Base-by-base conservation (phyloP, 495 filamentous ascomycete genomes). In the Lineolata rhizophorae region DNA sequence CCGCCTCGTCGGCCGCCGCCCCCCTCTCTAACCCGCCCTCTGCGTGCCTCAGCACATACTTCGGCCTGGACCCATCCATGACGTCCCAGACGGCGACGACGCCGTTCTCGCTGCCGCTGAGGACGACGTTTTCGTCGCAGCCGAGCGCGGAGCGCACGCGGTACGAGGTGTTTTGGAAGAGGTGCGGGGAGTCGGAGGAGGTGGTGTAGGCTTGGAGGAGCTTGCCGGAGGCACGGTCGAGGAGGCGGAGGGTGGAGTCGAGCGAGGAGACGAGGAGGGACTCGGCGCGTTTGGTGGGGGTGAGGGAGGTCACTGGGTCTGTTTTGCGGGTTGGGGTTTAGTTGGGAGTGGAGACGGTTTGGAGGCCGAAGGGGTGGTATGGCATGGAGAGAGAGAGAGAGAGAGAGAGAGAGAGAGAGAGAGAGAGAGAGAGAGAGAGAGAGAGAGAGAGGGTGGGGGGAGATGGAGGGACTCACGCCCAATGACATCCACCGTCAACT, bases 31-130 rank as follows among this genome's bases (percentile, higher is more conserved):
- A 9, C 8, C 20, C 28, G 25, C 30, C 35, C 8, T 38, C 37
- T 27, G 35, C 44, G 36, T 53, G 51, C 36, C 36, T 36, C n/a
- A 53, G 38, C 34, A 25, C 6, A 6, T 34, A 30, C 29, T 50
- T 38, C 37, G 74, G 57, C 24, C 75, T 44, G 32, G 70, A 67
- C 1, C 82, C 85, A 24, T 60, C 75, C 30, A 93, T 42, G n/a
- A 91, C 47, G 63, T 93, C 84, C 81, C 85, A 95, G 9, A 72
- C 79, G 62, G 76, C 81, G 12, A 91, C 61, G 41, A 69, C 63
- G 5, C 72, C 73, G 35, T 70, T 58, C 53, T 94, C 84, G 41
- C 76, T 75, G n/a, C 87, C 87, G 34, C 69, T 75, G 14, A 97
- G 45, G 5, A 90, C 79, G 20, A 70, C 74, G 22, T 65, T 67